phyloP scores from a whole-genome alignment of 768 basidiomycete species.

The Exidia glandulosa region DNA sequence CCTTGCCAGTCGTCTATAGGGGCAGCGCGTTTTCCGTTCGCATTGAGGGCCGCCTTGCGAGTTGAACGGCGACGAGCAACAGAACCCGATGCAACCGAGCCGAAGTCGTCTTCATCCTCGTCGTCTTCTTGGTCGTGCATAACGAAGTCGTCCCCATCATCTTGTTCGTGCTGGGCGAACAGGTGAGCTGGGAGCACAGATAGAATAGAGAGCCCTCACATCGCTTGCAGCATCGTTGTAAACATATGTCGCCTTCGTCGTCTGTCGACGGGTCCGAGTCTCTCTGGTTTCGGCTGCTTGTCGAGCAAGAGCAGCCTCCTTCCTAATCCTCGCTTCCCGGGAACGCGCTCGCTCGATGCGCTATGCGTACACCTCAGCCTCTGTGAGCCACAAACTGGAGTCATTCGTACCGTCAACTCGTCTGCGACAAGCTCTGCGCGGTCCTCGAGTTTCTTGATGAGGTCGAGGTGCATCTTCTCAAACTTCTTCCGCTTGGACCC shows the following conservation, averaged over 20 bases:
- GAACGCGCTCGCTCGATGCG: constrained; percentile 58
- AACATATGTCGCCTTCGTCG: constrained; percentile 70
- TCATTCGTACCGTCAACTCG: constrained; percentile 54
- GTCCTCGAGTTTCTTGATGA: constrained; percentile 52
- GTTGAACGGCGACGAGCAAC: constrained; percentile 29
- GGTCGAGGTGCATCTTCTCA: constrained; percentile 47
- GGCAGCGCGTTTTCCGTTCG: constrained; percentile 40
- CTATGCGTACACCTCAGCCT: constrained; percentile 28
- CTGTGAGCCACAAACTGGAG: neutral
- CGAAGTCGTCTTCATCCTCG: constrained; percentile 28
- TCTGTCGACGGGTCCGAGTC: constrained; percentile 66
- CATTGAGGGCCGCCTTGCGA: constrained; percentile 33
- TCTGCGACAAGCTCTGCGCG: constrained; percentile 56
- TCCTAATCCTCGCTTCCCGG: constrained; percentile 55
- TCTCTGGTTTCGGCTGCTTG: constrained; percentile 53
- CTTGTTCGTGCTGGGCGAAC: constrained; percentile 25
- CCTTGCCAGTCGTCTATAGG: constrained; percentile 35
- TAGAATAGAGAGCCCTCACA: constrained; percentile 27
- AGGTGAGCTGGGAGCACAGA: constrained; percentile 8
- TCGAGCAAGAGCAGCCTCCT: constrained; percentile 50
- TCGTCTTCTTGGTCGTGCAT: constrained; percentile 25
- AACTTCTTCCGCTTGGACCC: constrained; percentile 34
- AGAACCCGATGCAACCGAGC: constrained; percentile 4
- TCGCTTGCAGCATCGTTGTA: constrained; percentile 60
- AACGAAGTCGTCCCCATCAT: constrained; percentile 60